Conservation (phyloP, 768 basidiomycete species). For the Panaeolus papilionaceus region DNA sequence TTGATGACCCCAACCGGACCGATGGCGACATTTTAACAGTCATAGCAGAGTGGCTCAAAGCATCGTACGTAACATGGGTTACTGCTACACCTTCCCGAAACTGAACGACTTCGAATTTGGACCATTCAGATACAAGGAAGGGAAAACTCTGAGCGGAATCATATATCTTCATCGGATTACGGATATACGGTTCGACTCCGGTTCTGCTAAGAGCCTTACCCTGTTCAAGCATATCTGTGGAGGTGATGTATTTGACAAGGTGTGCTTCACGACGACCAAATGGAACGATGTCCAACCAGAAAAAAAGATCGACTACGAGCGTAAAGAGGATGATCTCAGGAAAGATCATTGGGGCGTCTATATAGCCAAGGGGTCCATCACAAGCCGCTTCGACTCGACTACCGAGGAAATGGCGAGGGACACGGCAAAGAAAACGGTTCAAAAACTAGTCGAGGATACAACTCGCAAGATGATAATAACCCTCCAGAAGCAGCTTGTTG, state of each 20-base stretch:
- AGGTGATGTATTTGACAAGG: background rate
- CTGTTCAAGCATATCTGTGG: background rate
- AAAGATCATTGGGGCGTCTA: background rate
- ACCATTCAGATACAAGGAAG: background rate
- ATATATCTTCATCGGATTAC: background rate
- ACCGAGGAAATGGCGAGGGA: background rate
- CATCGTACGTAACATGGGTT: background rate
- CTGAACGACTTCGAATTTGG: background rate
- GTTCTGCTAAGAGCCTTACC: background rate
- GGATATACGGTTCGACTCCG: background rate
- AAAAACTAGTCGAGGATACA: background rate
- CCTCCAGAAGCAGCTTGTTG: background rate
- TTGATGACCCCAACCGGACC: background rate
- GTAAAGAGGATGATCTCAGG: background rate
- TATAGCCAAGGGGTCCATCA: background rate
- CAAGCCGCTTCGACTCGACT: background rate
- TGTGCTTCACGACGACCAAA: background rate
- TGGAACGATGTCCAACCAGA: background rate
- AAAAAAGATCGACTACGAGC: background rate
- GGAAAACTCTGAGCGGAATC: background rate
- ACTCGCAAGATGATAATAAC: background rate
- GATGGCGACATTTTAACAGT: background rate
- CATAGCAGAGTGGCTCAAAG: background rate
- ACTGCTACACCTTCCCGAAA: too few relatives aligned
- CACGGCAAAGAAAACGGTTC: background rate